These are phyloP conservation scores for Marsdenia floribunda DNA, from an alignment of 257 asterid species.

Conservation along the genomic window DNA sequence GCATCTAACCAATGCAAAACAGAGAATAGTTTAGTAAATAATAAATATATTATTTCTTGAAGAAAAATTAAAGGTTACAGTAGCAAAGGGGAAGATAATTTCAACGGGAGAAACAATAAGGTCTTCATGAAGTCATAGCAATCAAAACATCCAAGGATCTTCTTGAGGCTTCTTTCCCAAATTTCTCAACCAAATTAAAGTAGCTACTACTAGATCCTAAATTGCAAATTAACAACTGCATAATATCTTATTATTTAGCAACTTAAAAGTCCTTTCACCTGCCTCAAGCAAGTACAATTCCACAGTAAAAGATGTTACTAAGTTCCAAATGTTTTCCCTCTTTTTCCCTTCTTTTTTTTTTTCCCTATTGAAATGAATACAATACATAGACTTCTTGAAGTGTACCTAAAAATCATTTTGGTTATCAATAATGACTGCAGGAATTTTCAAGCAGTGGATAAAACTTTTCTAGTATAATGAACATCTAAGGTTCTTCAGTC, in stretches of 20 bases:
- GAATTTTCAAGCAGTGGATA: no score
- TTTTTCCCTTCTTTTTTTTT: not conserved
- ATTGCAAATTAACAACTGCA: not conserved
- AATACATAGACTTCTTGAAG: not conserved
- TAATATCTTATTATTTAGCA: not conserved
- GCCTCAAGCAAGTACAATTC: not conserved
- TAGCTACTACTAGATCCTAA: not conserved
- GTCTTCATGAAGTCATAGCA: not conserved
- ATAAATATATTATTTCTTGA: not conserved
- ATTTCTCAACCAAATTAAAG: not conserved
- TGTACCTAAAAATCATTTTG: not conserved
- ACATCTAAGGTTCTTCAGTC: not conserved
- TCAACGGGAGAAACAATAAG: not conserved
- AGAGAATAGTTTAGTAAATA: not conserved
- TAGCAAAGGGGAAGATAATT: not conserved
- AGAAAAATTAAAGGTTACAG: not conserved
- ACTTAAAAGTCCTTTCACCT: not conserved
- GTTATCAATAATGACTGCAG: not conserved
- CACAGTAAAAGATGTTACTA: not conserved
- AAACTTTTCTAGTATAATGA: not conserved
- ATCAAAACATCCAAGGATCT: constrained; percentile 1
- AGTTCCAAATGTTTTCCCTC: not conserved
- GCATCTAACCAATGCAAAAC: not conserved
- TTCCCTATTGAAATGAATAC: not conserved
- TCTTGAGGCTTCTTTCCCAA: not conserved